phyloP scores from a whole-genome alignment of 129 eudicot genomes.

The Deinandra increscens region DNA sequence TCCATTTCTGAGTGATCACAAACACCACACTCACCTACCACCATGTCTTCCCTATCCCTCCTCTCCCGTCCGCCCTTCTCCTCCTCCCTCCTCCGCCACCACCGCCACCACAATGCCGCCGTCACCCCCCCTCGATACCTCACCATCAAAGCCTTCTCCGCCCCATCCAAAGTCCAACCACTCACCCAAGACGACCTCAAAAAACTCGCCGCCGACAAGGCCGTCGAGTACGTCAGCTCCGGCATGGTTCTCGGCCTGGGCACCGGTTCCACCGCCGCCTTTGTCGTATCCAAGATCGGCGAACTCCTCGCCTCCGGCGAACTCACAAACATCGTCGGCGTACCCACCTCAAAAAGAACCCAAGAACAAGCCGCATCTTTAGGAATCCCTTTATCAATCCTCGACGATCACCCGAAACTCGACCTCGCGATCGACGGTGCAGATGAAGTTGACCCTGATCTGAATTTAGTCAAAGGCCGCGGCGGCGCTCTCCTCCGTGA shows the following conservation, averaged over 20 bases:
- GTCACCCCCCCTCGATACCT: conserved; percentile 30
- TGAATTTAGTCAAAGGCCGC: conserved; percentile 86
- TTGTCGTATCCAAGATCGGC: conserved; percentile 84
- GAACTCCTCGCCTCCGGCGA: conserved; percentile 56
- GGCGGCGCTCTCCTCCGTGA: conserved; percentile 89
- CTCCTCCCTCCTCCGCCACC: conserved; percentile 42
- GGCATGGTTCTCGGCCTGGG: conserved; percentile 98
- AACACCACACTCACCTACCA: conserved; percentile 19
- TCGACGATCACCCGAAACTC: conserved; percentile 72
- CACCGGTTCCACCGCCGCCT: conserved; percentile 98
- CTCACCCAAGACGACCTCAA: conserved; percentile 91
- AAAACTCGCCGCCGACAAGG: conserved; percentile 93
- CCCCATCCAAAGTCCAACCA: conserved; percentile 52
- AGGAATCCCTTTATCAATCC: conserved; percentile 70
- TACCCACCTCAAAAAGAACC: conserved; percentile 91
- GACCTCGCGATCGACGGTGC: conserved; percentile 98
- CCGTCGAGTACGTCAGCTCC: conserved; percentile 73
- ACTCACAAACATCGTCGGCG: conserved; percentile 63
- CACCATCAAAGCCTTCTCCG: conserved; percentile 56
- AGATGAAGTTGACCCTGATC: conserved; percentile 88
- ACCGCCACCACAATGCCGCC: conserved; percentile 28
- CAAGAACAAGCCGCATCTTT: conserved; percentile 71
- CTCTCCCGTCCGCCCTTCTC: conserved; percentile 44
- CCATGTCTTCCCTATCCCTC: conserved; percentile 41
- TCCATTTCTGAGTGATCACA: neutral